Evolutionary conservation across 345 rosid genomes (phyloP), one percentile per base, ranked within the genome.

Genomic region (Lepidium didymum): DNA sequence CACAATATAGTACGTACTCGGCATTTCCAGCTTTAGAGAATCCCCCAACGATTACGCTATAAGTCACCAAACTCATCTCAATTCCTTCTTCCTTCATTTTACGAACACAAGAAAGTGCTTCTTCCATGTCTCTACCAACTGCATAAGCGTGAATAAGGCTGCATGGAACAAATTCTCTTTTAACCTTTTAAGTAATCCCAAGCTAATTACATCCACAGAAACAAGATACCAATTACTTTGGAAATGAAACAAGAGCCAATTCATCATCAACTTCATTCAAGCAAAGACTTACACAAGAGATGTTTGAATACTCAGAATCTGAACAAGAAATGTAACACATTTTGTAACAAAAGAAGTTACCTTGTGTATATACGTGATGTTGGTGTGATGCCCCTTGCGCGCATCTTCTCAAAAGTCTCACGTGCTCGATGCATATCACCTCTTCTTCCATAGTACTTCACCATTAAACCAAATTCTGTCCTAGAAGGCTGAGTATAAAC

Each of bases 91-190:
- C 95, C 79, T 83, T 87, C 97, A 91, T 94, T 79, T 91, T 94
- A 79, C 97, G 85, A 64, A 83, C 90, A 79, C 99, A 94, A 40
- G 87, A 87, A 42, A 91, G 45, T 38, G 99, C 97, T 85, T 91
- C 99, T 51, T 91, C 96, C 96, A 94, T 91, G 84, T 94, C 96
- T 86, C 95, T 81, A 77, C 97, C 97, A 77, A 91, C 95, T 81
- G 97, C 88, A 80, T 91, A 94, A 58, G 96, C 97, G 83, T 88
- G 92, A 81, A 94, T 83, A 83, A 94, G 97, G 90, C 99, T 94
- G 97, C 95, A 88, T 74, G 70, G 80, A 84, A 82, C 78, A 68
- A 79, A 80, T 77, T 57, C 77, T 45, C 49, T 42, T 76, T 81
- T 63, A 87, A 79, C 64, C 45, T 62, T 62, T 58, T 25, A 12